Evolutionary conservation across 2,329 filamentous ascomycete species (phyloP).

Genomic region (Botrytis deweyae): DNA sequence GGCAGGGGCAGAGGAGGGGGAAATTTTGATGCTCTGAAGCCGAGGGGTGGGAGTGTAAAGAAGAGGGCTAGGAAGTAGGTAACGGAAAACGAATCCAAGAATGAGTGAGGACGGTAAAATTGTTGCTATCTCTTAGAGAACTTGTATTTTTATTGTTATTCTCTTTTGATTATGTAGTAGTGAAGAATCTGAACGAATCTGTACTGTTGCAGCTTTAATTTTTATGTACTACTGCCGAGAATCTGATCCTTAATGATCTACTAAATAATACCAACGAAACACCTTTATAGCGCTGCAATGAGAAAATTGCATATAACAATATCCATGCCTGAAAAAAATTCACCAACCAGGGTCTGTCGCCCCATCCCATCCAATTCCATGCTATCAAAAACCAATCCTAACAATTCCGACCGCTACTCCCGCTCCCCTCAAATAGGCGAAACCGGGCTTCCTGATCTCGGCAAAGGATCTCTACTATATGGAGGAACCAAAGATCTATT

Average conservation of each 20-base stretch:
- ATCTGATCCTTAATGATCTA: neutral
- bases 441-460: neutral
- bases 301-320: neutral
- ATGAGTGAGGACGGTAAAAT: neutral
- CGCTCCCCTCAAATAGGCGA: neutral
- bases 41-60: neutral
- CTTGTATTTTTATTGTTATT: neutral
- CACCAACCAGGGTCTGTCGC: too few relatives aligned
- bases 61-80: neutral
- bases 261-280: neutral
- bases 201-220: neutral
- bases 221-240: neutral
- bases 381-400: neutral
- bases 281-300: neutral
- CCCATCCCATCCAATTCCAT: neutral
- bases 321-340: neutral
- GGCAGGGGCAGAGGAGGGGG: neutral
- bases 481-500: neutral
- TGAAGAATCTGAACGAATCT: neutral
- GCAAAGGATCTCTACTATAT: neutral
- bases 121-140: accelerated
- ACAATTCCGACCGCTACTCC: neutral
- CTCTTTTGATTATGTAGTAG: neutral
- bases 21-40: neutral
- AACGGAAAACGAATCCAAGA: neutral